phyloP scores from a whole-genome alignment of 208 protist genomes.

The Acanthamoeba polyphaga region DNA sequence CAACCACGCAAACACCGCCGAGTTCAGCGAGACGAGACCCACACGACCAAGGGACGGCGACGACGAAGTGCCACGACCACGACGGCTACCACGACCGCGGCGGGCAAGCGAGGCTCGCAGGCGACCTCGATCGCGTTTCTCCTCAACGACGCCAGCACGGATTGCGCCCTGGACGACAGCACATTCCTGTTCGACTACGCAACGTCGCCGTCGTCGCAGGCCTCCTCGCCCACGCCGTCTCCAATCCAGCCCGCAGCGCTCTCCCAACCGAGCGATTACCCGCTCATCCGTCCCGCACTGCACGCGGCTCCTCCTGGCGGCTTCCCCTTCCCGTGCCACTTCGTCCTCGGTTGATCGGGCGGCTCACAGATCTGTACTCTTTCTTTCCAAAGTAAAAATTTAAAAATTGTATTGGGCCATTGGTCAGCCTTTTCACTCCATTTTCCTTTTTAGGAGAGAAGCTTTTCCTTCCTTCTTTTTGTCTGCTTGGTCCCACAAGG shows the following conservation, averaged over 20 bases:
- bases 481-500: too few relatives aligned
- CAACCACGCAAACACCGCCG: too few relatives aligned
- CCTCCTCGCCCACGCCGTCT: not conserved
- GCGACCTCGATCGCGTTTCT: not conserved
- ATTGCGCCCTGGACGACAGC: not conserved
- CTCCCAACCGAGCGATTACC: not conserved
- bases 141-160: not conserved
- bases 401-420: too few relatives aligned
- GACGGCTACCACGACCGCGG: not conserved
- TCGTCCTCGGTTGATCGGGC: not conserved
- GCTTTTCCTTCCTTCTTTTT: too few relatives aligned
- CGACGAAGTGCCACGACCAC: not conserved
- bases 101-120: not conserved
- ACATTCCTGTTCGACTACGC: not conserved
- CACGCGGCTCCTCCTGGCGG: not conserved
- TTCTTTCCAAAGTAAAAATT: too few relatives aligned
- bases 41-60: not conserved
- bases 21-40: too few relatives aligned
- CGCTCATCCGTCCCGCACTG: not conserved
- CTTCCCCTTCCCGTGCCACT: not conserved
- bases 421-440: too few relatives aligned
- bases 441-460: too few relatives aligned
- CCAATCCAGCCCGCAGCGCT: not conserved
- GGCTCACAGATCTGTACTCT: too few relatives aligned
- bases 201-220: not conserved